Evolutionary conservation across 768 basidiomycete species (phyloP), one percentile per base, ranked within the genome.

Genomic region (Psilocybe cubensis): DNA sequence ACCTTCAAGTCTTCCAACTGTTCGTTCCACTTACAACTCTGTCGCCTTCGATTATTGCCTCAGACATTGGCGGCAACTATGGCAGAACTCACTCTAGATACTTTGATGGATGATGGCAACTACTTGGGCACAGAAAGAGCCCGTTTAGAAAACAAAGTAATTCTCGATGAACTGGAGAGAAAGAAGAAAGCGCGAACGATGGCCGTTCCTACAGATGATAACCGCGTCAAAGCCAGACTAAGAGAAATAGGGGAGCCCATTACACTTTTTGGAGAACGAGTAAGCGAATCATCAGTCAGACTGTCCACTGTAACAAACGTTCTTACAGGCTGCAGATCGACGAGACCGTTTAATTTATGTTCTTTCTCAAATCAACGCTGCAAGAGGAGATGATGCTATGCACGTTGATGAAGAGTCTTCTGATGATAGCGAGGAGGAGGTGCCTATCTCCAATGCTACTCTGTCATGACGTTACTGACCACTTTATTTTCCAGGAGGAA

Each of bases 151-250:
- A 93, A 94, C 77, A 87, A 90, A 67, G 89, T 89, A 62, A 86
- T 98, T 52, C 80, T 98, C 45, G 92, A 94, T 68, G 95, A 97
- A 73, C 86, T 99, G n/a, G 97, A 99, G 70, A 84, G 96, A 63
- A 97, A 96, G 82, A 97, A 97, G 80, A 90, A 94, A 66, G 91
- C 96, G 11, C 83, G 97, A 61, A 88, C 81, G 58, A 84, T 98
- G 75, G 97, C 96, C 6, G 94, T 98, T 9, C 97, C 97, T 7
- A 99, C 97, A 6, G 96, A 98, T 73, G 97, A 98, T 73, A 90
- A 86, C 67, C 88, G 91, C 63, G 97, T 99, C 66, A 91, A 90
- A 69, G 87, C 89, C 35, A 82, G 92, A 56, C 79, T 99, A 57
- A 81, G 97, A 55, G 94, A 96, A 75, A 88, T 97, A 64, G 96